Conservation (phyloP, 2,329 filamentous ascomycete genomes). For the Raffaelea arxii region DNA sequence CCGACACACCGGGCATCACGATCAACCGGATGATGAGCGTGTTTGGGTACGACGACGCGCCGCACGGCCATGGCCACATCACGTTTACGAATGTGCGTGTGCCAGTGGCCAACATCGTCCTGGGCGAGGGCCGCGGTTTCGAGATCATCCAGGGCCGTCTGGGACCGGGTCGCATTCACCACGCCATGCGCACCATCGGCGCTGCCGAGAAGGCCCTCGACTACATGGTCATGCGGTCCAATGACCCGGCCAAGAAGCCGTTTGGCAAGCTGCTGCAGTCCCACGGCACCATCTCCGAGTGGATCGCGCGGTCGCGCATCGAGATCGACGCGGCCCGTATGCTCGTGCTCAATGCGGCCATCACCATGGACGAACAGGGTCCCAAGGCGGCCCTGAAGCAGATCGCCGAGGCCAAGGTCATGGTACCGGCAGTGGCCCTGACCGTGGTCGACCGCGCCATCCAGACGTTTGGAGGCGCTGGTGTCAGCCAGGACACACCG, state of each 20-base stretch:
- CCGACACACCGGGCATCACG: conserved; percentile 73
- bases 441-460: conserved; percentile 89
- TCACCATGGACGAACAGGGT: conserved; percentile 83
- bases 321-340: conserved; percentile 91
- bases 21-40: conserved; percentile 89
- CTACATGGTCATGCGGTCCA: conserved; percentile 89
- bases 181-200: conserved; percentile 92
- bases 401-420: conserved; percentile 91
- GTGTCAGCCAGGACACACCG: conserved; percentile 90
- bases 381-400: conserved; percentile 86
- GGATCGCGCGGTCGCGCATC: conserved; percentile 83
- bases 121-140: conserved; percentile 89
- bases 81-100: conserved; percentile 84
- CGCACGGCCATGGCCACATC: conserved; percentile 93
- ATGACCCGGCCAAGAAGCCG: conserved; percentile 81
- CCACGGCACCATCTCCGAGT: conserved; percentile 91
- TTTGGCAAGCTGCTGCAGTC: conserved; percentile 81
- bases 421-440: conserved; percentile 78
- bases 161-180: conserved; percentile 92
- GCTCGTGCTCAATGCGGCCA: conserved; percentile 84
- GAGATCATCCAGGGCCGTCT: conserved; percentile 98
- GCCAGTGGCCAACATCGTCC: conserved; percentile 71
- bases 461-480: conserved; percentile 83
- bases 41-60: conserved; percentile 96
- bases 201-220: conserved; percentile 85